Conservation (phyloP, 768 basidiomycete species). For the Obba rivulosa region DNA sequence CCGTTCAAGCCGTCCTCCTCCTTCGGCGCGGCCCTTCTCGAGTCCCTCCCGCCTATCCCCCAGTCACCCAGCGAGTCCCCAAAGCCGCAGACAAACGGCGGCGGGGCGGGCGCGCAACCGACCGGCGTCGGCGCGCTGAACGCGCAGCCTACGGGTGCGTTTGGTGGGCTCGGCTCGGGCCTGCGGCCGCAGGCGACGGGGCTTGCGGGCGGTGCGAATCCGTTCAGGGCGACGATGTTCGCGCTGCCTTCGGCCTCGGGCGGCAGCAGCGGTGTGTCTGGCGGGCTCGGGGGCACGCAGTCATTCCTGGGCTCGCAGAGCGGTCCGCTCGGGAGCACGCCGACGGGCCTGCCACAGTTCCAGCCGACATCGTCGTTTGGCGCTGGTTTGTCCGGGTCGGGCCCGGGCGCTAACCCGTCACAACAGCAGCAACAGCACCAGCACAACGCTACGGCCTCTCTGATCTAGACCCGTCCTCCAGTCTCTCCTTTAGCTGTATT, state of each 20-base stretch:
- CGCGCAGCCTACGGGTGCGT: slow-evolving; percentile 22
- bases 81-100: neutral
- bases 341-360: slow-evolving; percentile 2
- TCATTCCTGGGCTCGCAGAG: slow-evolving; percentile 20
- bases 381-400: slow-evolving; percentile 10
- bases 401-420: slow-evolving; percentile 7
- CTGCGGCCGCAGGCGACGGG: slow-evolving; percentile 38
- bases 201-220: slow-evolving; percentile 29
- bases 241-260: slow-evolving; percentile 9
- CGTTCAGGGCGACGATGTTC: slow-evolving; percentile 38
- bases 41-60: slow-evolving; percentile 61
- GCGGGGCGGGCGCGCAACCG: slow-evolving; percentile 39
- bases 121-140: slow-evolving; percentile 46
- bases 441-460: slow-evolving; percentile 33
- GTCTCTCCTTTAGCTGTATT: slow-evolving; percentile 8
- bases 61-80: slow-evolving; percentile 41
- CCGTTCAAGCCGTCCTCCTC: slow-evolving; percentile 50
- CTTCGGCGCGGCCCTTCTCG: slow-evolving; percentile 47
- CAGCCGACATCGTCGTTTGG: slow-evolving; percentile 10
- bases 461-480: slow-evolving; percentile 41
- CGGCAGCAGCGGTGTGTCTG: slow-evolving; percentile 3
- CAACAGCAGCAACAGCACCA: slow-evolving; percentile 35
- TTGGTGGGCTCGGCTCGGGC: slow-evolving; percentile 31
- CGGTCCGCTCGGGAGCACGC: slow-evolving; percentile 19
- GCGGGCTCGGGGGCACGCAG: slow-evolving; percentile 5